Conservation (phyloP, 2,329 filamentous ascomycete species). For the Neonectria sp. region DNA sequence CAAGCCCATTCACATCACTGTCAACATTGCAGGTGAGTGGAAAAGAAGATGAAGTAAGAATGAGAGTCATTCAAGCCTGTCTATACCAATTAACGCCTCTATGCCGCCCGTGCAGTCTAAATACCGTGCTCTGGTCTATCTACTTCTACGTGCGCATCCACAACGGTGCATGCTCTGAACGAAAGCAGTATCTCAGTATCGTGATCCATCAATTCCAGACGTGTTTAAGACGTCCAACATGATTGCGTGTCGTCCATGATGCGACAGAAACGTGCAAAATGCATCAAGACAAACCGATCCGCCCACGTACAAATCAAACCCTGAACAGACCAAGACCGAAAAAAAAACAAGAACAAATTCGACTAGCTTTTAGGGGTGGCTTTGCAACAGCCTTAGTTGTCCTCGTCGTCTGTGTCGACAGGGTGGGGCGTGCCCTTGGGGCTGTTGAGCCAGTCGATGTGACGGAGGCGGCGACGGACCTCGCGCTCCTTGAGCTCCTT, state of each 20-base stretch:
- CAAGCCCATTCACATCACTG: too few species aligned
- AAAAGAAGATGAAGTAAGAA: background rate
- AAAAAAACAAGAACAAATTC: slow-evolving; percentile 11
- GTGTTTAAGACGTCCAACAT: background rate
- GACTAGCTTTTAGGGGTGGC: slow-evolving; percentile 8
- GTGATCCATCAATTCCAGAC: slow-evolving; percentile 2
- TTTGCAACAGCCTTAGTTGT: slow-evolving; percentile 45
- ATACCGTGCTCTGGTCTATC: slow-evolving; percentile 14
- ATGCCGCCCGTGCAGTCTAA: slow-evolving; percentile 26
- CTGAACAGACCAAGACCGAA: slow-evolving; percentile 10
- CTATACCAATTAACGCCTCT: slow-evolving; percentile 36
- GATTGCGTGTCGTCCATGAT: slow-evolving; percentile 11
- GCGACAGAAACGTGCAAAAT: slow-evolving; percentile 7
- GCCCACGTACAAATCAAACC: slow-evolving; percentile 16
- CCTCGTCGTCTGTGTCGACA: slow-evolving; percentile 84
- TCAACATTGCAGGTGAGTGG: background rate
- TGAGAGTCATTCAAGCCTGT: slow-evolving; percentile 14
- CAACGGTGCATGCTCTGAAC: slow-evolving; percentile 4
- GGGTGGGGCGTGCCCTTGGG: slow-evolving; percentile 88
- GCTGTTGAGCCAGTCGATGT: slow-evolving; percentile 88
- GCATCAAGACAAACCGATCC: slow-evolving; percentile 8
- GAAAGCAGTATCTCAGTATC: background rate
- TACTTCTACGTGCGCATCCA: slow-evolving; percentile 14
- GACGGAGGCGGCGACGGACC: slow-evolving; percentile 86
- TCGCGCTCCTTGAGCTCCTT: slow-evolving; percentile 96